Conservation (phyloP, 306 rosid species). For the Dalbergia cultrata region DNA sequence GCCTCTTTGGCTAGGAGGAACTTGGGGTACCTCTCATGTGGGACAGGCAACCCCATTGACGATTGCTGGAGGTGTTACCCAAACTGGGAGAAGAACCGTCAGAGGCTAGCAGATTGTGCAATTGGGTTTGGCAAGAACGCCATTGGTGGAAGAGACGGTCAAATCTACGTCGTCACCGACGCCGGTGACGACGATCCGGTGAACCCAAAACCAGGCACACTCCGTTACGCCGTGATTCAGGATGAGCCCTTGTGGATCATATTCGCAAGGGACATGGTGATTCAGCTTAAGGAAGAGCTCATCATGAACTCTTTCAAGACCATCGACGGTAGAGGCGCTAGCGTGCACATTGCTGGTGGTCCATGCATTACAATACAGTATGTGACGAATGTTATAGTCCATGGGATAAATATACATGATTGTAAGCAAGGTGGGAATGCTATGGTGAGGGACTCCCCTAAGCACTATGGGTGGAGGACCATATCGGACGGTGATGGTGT, state of each 20-base stretch:
- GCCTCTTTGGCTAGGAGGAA: conserved; percentile 72
- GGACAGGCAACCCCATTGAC: conserved; percentile 93
- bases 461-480: conserved; percentile 89
- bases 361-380: conserved; percentile 94
- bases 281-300: conserved; percentile 80
- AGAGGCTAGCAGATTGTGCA: conserved; percentile 89
- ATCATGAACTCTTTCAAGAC: conserved; percentile 98
- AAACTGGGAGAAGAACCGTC: conserved; percentile 87
- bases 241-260: conserved; percentile 97
- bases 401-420: conserved; percentile 83
- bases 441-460: conserved; percentile 82
- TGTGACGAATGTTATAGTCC: conserved; percentile 87
- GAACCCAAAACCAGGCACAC: conserved; percentile 86
- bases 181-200: conserved; percentile 70
- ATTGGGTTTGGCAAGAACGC: conserved; percentile 96
- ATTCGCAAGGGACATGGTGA: conserved; percentile 91
- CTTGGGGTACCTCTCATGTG: conserved; percentile 82
- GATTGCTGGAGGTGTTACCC: conserved; percentile 98
- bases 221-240: conserved; percentile 86
- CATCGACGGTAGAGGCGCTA: conserved; percentile 89
- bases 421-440: conserved; percentile 94
- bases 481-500: conserved; percentile 96
- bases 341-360: conserved; percentile 95
- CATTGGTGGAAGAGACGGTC: conserved; percentile 80
- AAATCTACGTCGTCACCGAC: conserved; percentile 85